Evolutionary conservation across 768 basidiomycete genomes (phyloP).

Genomic region (Pholiota molesta): DNA sequence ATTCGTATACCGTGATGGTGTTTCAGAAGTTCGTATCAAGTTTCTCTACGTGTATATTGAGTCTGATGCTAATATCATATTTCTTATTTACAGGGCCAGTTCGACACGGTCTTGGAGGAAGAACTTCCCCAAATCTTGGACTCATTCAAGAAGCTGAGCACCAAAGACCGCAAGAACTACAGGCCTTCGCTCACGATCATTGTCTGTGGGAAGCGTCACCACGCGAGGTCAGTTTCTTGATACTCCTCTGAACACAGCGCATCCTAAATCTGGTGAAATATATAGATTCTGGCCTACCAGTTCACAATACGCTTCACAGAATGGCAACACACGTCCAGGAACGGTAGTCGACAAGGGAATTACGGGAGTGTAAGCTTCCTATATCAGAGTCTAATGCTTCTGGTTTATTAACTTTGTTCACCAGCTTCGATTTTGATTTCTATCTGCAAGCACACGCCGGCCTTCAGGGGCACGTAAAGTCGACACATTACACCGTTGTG

Average conservation of each 20-base stretch:
- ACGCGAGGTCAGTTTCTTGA: slow-evolving; percentile 49
- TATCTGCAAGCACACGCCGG: slow-evolving; percentile 78
- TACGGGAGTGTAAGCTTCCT: slow-evolving; percentile 57
- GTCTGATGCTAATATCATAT: neutral
- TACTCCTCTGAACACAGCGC: neutral
- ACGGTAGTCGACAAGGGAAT: slow-evolving; percentile 83
- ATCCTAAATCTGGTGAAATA: neutral
- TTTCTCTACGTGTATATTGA: neutral
- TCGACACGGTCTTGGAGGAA: slow-evolving; percentile 55
- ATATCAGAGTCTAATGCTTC: neutral
- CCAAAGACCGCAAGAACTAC: slow-evolving; percentile 49
- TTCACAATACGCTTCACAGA: slow-evolving; percentile 52
- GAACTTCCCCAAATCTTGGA: slow-evolving; percentile 66
- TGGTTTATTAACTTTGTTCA: slow-evolving; percentile 15
- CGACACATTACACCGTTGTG: slow-evolving; percentile 80
- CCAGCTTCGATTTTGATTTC: slow-evolving; percentile 65
- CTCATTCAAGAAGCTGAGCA: slow-evolving; percentile 57
- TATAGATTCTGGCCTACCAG: slow-evolving; percentile 59
- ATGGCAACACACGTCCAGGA: slow-evolving; percentile 79
- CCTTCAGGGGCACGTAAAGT: slow-evolving; percentile 67
- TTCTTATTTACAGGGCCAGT: slow-evolving; percentile 61
- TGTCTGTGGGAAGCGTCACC: slow-evolving; percentile 81
- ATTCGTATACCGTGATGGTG: slow-evolving; percentile 79
- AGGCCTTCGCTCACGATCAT: slow-evolving; percentile 68
- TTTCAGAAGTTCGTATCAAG: slow-evolving; percentile 62